phyloP scores from a whole-genome alignment of 768 basidiomycete genomes.

The Lentinus tigrinus region DNA sequence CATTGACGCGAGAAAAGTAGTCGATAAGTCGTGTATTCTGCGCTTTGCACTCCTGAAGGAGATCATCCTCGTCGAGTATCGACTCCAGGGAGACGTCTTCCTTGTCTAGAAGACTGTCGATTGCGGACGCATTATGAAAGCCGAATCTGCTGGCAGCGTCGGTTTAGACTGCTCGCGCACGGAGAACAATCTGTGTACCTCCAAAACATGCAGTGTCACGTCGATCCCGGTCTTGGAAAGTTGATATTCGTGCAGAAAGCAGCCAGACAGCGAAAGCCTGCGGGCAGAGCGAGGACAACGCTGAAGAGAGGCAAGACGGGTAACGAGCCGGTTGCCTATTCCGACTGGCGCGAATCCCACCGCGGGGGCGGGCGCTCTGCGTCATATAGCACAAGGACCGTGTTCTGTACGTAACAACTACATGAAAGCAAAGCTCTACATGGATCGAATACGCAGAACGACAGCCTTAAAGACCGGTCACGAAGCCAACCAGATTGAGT shows the following conservation, averaged over 20 bases:
- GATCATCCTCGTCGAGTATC: slow-evolving; percentile 90
- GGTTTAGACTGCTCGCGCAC: slow-evolving; percentile 16
- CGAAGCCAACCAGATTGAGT: slow-evolving; percentile 4
- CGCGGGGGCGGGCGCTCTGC: slow-evolving; percentile 6
- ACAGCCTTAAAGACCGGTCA: slow-evolving; percentile 6
- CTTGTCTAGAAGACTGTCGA: slow-evolving; percentile 88
- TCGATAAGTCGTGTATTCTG: slow-evolving; percentile 89
- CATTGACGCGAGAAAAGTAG: slow-evolving; percentile 81
- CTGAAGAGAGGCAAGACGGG: neutral
- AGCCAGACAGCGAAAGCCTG: neutral
- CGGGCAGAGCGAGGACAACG: neutral
- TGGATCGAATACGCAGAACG: slow-evolving; percentile 1
- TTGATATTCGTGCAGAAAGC: neutral
- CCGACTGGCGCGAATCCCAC: slow-evolving; percentile 15
- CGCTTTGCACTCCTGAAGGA: slow-evolving; percentile 92
- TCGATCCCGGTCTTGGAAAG: neutral
- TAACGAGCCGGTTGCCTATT: slow-evolving; percentile 13
- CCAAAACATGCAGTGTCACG: slow-evolving; percentile 43
- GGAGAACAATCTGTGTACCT: slow-evolving; percentile 34
- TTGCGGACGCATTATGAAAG: slow-evolving; percentile 84
- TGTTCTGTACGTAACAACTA: slow-evolving; percentile 19
- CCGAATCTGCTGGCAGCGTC: slow-evolving; percentile 63
- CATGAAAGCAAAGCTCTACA: slow-evolving; percentile 14
- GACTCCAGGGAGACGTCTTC: slow-evolving; percentile 88
- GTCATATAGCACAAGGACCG: neutral